Evolutionary conservation across 768 basidiomycete genomes (phyloP), one percentile per base, ranked within the genome.

Genomic region (Mycena belliarum): DNA sequence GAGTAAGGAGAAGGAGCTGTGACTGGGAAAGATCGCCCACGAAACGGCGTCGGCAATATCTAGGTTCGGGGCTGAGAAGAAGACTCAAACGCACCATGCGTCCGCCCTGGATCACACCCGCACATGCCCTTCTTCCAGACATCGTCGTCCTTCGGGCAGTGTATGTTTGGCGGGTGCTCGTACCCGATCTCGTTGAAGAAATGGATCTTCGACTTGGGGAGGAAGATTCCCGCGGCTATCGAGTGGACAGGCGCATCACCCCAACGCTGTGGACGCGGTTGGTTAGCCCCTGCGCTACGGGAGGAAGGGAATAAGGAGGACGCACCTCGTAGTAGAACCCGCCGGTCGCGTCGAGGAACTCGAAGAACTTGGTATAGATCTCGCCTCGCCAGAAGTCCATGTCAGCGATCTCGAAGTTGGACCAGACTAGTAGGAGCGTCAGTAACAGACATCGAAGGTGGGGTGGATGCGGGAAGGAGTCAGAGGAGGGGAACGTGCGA

Each of bases 301-400:
- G 7, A 40, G 16, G n/a, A 20, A 40, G 40, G 40, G 38, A 21
- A 14, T 49, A 73, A 60, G 75, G 74, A 18, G 4, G 24, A 76
- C 81, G 72, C 66, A 83, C 82, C 71, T 88, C 86, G 63, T 86
- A 86, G 67, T 87, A 87, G 66, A 87, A 86, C 6, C 86, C 86
- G 18, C 87, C 87, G 16, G 75, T 69, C 32, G 71, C 63, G 51
- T 88, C 87, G 14, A 89, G 74, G 58, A 82, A 79, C 6, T 87
- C 81, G 63, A 88, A 89, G 73, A 82, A 88, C 16, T 77, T 74
- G 42, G 73, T 79, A 67, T 90, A 90, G 0, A 86, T 80, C n/a
- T 83, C 77, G 3, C 79, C 73, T 6, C 86, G 73, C 84, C 85
- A 88, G 66, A 88, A 85, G 33, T 82, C 77, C 69, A 88, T 76